Conservation (phyloP, 257 asterid genomes). For the Solanum stenotomum region DNA sequence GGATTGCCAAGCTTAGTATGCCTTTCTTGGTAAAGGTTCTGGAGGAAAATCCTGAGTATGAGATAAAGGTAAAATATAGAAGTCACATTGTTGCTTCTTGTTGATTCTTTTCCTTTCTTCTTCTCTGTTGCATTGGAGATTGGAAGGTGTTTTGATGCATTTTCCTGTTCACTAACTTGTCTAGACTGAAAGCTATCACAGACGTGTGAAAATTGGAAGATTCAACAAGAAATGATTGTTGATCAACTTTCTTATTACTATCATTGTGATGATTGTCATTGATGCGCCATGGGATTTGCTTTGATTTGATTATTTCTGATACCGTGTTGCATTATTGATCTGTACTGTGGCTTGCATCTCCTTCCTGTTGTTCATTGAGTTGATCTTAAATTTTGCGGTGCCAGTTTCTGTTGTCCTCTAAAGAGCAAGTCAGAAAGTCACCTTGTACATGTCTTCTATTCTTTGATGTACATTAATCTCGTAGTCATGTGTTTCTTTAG, state of each 20-base stretch:
- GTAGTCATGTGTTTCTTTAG: not conserved
- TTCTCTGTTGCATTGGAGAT: not conserved
- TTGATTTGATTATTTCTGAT: not conserved
- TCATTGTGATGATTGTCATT: not conserved
- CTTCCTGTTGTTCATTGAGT: not conserved
- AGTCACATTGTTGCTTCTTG: not conserved
- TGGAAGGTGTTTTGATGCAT: not conserved
- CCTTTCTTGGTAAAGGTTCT: constrained; percentile 64
- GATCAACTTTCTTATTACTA: not conserved
- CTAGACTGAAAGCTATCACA: not conserved
- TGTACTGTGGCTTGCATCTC: not conserved
- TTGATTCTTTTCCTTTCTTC: not conserved
- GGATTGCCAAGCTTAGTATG: constrained; percentile 74
- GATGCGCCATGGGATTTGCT: not conserved
- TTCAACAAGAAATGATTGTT: not conserved
- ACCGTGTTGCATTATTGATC: not conserved
- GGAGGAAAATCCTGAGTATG: constrained; percentile 55
- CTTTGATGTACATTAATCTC: not conserved
- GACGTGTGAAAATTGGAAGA: not conserved
- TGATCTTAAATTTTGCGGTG: not conserved
- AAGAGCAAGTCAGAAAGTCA: not conserved
- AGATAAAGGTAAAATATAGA: constrained; percentile 42
- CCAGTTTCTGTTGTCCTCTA: not conserved
- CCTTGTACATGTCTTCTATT: not conserved
- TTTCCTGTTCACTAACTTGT: not conserved